Percentiles rank a stretch among this genome's conserved stretches.
These are phyloP conservation scores for Telopea speciosissima DNA, from an alignment of 177 flowering plant species.

Conservation along the genomic window DNA sequence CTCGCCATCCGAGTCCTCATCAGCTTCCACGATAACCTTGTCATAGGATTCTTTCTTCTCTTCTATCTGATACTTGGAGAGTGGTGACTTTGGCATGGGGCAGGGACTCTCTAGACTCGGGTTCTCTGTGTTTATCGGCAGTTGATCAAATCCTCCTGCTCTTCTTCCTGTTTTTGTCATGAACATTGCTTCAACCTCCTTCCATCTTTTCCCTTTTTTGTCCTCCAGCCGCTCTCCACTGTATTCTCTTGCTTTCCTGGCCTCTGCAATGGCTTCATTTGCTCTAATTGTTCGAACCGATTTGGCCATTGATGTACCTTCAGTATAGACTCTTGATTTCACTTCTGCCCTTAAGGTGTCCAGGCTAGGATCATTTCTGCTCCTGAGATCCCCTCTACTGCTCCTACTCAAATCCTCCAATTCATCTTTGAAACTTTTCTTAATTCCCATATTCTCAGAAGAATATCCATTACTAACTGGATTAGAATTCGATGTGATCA, in stretches of 20 bases:
- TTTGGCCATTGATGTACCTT: conserved; percentile 22
- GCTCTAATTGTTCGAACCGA: conserved; percentile 38
- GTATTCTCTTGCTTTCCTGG: conserved; percentile 8
- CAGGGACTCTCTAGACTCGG: conserved; percentile 9
- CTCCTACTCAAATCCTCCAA: conserved; percentile 17
- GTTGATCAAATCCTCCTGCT: conserved; percentile 13
- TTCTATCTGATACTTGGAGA: conserved; percentile 17
- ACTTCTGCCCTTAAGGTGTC: conserved; percentile 15
- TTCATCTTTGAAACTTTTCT: conserved; percentile 26
- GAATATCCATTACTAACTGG: conserved; percentile 4
- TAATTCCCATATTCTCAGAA: conserved; percentile 19
- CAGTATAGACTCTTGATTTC: conserved; percentile 15
- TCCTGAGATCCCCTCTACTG: conserved; percentile 14
- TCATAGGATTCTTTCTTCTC: conserved; percentile 27
- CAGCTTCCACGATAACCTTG: conserved; percentile 33
- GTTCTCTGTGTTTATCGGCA: conserved; percentile 10
- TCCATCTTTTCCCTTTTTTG: conserved; percentile 14
- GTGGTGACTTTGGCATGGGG: conserved; percentile 12
- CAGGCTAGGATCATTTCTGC: conserved; percentile 13
- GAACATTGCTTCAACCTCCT: conserved; percentile 20
- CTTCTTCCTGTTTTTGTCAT: conserved; percentile 15
- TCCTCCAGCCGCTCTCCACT: conserved; percentile 11
- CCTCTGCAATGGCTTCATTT: conserved; percentile 16
- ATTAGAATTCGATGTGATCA: conserved; percentile 17
- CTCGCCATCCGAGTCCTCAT: conserved; percentile 34